Evolutionary conservation across 768 basidiomycete genomes (phyloP), one percentile per base, ranked within the genome.

Genomic region (Serpula lacrymans): DNA sequence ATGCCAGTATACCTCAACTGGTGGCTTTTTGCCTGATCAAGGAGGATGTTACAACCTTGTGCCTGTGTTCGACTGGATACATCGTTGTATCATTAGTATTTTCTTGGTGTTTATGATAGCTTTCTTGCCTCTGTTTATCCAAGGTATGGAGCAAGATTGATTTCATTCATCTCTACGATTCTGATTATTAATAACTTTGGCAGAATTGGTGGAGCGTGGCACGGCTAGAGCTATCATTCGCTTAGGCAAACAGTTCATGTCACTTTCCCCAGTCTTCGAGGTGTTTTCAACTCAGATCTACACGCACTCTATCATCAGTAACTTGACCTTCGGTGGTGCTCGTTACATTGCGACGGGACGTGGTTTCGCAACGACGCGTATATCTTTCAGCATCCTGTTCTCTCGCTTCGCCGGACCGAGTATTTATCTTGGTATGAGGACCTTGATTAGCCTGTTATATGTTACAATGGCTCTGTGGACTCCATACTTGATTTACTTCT

Each of bases 61-160:
- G 3, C 95, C 94, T 6, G 91, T 96, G 42, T 97, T 88, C 63
- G 75, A 84, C 41, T 99, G 96, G 96, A 95, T 98, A 58, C 74
- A 84, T 55, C 88, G 87, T 35, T 94, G 93, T 62, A 95, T 99
- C 69, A 88, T 95, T 65, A 92, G 88, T 65, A 95, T 98, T 58
- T 92, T 98, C 77, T 72, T 99, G 67, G 96, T 99, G 47, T 98
- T 97, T 74, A 83, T 94, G 82, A 97, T 97, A 41, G 80, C 93
- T 5, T 96, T 94, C 73, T 68, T 97, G 55, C 93, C 93, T 0
- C 71, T 97, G 23, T 96, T 96, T 78, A 70, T 96, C 35, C 93
- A 96, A 80, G 92, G 92, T 92, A 53, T 37, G 70, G 57, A n/a
- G n/a, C n/a, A n/a, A n/a, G n/a, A n/a, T n/a, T n/a, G n/a, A 9